phyloP scores from a whole-genome alignment of 108 stramenopile species.

The Nitzschia inconspicua region DNA sequence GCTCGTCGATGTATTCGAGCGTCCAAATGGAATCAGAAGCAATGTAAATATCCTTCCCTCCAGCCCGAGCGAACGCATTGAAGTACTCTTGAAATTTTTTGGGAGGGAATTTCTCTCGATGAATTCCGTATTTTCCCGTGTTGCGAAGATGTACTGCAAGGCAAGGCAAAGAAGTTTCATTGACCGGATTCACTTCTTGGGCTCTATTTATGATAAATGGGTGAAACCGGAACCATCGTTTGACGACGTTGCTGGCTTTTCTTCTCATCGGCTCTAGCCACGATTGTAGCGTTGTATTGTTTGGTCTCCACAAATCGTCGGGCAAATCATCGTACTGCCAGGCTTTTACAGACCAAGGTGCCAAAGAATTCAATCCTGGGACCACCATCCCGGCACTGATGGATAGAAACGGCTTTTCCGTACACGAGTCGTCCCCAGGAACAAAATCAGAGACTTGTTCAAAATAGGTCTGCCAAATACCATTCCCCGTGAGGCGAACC shows the following conservation, averaged over 20 bases:
- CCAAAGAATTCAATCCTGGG: slow-evolving; percentile 12
- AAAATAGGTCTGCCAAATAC: slow-evolving; percentile 46
- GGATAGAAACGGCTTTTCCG: slow-evolving; percentile 24
- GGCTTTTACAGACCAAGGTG: slow-evolving; percentile 31
- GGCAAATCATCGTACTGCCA: slow-evolving; percentile 38
- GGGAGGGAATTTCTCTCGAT: slow-evolving; percentile 20
- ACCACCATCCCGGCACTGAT: slow-evolving; percentile 14
- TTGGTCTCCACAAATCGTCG: slow-evolving; percentile 23
- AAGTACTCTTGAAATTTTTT: slow-evolving; percentile 27
- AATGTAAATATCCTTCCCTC: slow-evolving; percentile 25
- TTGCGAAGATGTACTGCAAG: slow-evolving; percentile 42
- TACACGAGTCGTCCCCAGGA: slow-evolving; percentile 23
- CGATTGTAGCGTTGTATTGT: background rate
- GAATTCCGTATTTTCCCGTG: slow-evolving; percentile 38
- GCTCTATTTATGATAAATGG: slow-evolving; percentile 25
- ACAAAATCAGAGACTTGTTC: slow-evolving; percentile 29
- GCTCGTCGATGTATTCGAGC: slow-evolving; percentile 14
- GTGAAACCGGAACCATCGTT: slow-evolving; percentile 26
- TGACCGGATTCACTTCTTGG: slow-evolving; percentile 9
- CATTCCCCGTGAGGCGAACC: slow-evolving; percentile 21
- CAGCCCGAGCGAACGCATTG: slow-evolving; percentile 25
- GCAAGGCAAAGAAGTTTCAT: slow-evolving; percentile 14
- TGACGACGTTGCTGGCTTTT: slow-evolving; percentile 13
- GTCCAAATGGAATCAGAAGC: slow-evolving; percentile 34
- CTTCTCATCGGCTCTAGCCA: slow-evolving; percentile 28